Evolutionary conservation across 805 yeast genomes (phyloP).

Genomic region (Candida rishiriensis): DNA sequence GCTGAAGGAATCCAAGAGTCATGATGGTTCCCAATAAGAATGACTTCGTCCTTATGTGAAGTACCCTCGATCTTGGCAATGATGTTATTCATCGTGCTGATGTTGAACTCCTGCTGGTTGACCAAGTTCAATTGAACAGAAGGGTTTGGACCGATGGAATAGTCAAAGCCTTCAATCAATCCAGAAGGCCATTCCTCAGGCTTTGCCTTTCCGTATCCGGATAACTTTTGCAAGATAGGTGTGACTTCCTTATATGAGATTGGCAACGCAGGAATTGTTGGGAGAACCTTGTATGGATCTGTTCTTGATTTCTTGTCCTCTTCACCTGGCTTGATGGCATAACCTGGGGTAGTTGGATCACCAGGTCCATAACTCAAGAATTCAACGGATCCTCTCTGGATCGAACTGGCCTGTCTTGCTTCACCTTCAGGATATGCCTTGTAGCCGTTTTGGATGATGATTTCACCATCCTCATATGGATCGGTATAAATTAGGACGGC

Average conservation of each 20-base stretch:
- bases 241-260: constrained; percentile 58
- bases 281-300: constrained; percentile 48
- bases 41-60: constrained; percentile 44
- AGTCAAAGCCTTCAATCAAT: constrained; percentile 33
- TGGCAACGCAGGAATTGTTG: constrained; percentile 73
- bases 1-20: constrained; percentile 82
- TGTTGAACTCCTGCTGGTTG: constrained; percentile 57
- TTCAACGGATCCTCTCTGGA: constrained; percentile 74
- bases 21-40: constrained; percentile 70
- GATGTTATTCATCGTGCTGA: constrained; percentile 59
- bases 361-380: constrained; percentile 62
- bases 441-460: constrained; percentile 53
- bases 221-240: constrained; percentile 55
- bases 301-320: constrained; percentile 37
- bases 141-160: constrained; percentile 34
- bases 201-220: constrained; percentile 48
- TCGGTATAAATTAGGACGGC: constrained; percentile 69
- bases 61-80: constrained; percentile 57
- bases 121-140: constrained; percentile 45
- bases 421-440: constrained; percentile 70
- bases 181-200: constrained; percentile 27
- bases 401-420: constrained; percentile 70
- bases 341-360: constrained; percentile 76
- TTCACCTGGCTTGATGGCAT: constrained; percentile 54
- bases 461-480: constrained; percentile 57